A percentile compares a stretch with the other conserved stretches of the same genome.
phyloP scores from a whole-genome alignment of 441 rosid genomes.

The Adansonia rubrostipa region DNA sequence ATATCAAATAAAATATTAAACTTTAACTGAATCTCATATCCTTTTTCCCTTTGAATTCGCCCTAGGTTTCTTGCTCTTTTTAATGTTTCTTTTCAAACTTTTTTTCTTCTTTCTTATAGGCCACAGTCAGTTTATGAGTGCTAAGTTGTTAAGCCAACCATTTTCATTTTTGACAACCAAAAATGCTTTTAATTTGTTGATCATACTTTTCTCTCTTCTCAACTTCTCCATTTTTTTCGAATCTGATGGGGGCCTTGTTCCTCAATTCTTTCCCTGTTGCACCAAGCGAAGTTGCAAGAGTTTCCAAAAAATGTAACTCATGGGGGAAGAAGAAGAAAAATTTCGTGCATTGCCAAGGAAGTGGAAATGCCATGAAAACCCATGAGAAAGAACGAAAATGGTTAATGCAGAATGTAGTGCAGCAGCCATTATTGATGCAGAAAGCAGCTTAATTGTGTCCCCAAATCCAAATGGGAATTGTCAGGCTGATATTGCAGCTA shows the following conservation, averaged over 20 bases:
- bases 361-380: constrained; percentile 42
- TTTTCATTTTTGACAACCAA: constrained; percentile 43
- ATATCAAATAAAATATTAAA: not conserved
- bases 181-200: constrained; percentile 28
- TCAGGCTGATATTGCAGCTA: constrained; percentile 48
- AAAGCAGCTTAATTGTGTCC: constrained; percentile 53
- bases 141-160: constrained; percentile 51
- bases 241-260: constrained; percentile 73
- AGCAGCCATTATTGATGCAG: constrained; percentile 48
- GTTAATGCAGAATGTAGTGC: constrained; percentile 40
- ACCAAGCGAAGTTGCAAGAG: constrained; percentile 34
- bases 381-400: constrained; percentile 47
- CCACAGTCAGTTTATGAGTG: constrained; percentile 56
- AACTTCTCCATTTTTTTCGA: constrained; percentile 17
- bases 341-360: constrained; percentile 57
- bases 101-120: constrained; percentile 38
- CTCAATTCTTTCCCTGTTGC: constrained; percentile 51
- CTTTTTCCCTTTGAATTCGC: constrained; percentile 29
- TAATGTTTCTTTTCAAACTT: not conserved
- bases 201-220: constrained; percentile 31
- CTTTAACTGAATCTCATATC: constrained; percentile 34
- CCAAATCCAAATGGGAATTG: constrained; percentile 61
- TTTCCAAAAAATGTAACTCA: constrained; percentile 32
- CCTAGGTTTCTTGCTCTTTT: constrained; percentile 21
- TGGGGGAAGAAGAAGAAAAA: constrained; percentile 42